These are phyloP conservation scores for Entonaema liquescens DNA, from an alignment of 495 filamentous ascomycete species.

Conservation along the genomic window DNA sequence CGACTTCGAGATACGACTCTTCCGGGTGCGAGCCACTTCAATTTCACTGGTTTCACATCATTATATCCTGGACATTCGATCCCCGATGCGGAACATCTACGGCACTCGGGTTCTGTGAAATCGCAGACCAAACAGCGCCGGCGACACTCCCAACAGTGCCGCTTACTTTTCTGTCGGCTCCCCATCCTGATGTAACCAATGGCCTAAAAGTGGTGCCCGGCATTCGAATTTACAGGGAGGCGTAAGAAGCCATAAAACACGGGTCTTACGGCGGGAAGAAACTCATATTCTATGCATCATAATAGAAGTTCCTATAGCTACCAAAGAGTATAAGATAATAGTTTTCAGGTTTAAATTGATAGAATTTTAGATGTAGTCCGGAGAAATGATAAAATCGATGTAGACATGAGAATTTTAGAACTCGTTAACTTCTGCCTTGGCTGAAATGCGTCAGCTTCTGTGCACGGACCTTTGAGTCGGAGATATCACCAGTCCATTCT, in stretches of 20 bases:
- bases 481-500: background rate
- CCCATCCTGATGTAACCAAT: background rate
- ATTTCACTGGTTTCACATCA: slow-evolving; percentile 36
- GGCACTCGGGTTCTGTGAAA: slow-evolving; percentile 38
- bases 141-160: slow-evolving; percentile 49
- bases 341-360: background rate
- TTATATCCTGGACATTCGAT: slow-evolving; percentile 44
- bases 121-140: slow-evolving; percentile 46
- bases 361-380: background rate
- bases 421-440: background rate
- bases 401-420: background rate
- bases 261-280: background rate
- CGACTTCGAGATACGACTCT: slow-evolving; percentile 40
- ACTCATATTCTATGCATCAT: background rate
- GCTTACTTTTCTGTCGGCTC: slow-evolving; percentile 6
- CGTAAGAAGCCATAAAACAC: background rate
- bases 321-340: background rate
- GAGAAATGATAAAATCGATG: background rate
- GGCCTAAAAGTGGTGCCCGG: background rate
- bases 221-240: background rate
- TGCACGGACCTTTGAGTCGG: background rate
- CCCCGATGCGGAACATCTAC: slow-evolving; percentile 38
- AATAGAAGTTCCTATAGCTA: background rate
- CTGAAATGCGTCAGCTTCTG: background rate
- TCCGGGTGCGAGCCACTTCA: slow-evolving; percentile 45